Conservation (phyloP, 2,329 filamentous ascomycete species). For the Colletotrichum endophyticum region DNA sequence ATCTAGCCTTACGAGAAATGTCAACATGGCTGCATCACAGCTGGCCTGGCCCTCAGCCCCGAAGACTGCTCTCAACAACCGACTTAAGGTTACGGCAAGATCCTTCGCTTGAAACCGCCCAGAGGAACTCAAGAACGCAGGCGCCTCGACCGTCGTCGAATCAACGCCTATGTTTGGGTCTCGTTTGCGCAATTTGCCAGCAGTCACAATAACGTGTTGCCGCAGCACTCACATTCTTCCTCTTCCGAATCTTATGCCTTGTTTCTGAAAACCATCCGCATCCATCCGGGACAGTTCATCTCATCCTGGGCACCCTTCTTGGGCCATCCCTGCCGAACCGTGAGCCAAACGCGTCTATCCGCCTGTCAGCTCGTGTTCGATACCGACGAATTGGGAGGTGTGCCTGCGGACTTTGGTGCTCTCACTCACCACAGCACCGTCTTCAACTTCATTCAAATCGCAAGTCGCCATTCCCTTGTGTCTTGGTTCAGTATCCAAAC, state of each 20-base stretch:
- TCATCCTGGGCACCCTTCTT: not conserved
- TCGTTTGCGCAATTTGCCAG: not conserved
- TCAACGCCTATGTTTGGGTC: not conserved
- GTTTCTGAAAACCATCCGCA: not conserved
- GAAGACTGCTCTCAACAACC: not conserved
- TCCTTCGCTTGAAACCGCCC: not conserved
- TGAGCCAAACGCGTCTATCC: not conserved
- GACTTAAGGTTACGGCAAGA: not conserved
- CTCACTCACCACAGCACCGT: not conserved
- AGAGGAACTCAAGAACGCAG: constrained; percentile 4
- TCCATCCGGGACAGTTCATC: constrained; percentile 3
- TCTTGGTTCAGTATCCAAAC: not conserved
- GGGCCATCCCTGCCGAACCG: not conserved
- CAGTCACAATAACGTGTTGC: not conserved
- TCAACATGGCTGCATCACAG: not conserved
- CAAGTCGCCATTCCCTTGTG: not conserved
- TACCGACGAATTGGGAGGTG: not conserved
- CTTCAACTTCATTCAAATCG: not conserved
- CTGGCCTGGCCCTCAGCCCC: not conserved
- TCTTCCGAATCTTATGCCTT: not conserved
- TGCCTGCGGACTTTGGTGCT: not conserved
- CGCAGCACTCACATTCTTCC: not conserved
- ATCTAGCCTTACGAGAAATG: not conserved
- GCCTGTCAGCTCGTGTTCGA: not conserved
- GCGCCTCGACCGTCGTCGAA: not conserved